Evolutionary conservation across 2,329 filamentous ascomycete species (phyloP).

Genomic region (Claviceps humidiphila): DNA sequence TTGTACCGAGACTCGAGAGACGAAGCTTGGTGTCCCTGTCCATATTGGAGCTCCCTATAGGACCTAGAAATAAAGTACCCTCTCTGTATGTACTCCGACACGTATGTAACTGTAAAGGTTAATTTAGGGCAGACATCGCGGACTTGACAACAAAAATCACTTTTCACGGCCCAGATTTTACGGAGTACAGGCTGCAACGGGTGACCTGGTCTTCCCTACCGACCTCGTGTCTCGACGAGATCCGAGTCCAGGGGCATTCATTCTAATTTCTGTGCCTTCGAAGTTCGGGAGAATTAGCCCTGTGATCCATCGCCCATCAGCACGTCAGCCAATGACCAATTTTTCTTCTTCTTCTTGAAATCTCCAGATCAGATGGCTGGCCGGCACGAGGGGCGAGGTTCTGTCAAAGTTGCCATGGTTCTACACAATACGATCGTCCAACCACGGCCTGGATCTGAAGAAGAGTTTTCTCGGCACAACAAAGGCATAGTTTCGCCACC

Average conservation of each 20-base stretch:
- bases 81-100: no score
- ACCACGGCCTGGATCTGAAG: background rate
- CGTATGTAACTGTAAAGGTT: no score
- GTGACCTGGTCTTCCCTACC: background rate
- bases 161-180: no score
- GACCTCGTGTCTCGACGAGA: no score
- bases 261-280: background rate
- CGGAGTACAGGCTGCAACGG: background rate
- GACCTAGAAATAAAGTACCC: no score
- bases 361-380: background rate
- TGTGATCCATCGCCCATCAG: background rate
- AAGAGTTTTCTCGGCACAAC: slow-evolving; percentile 1
- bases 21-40: no score
- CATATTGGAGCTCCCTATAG: no score
- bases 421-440: background rate
- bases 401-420: background rate
- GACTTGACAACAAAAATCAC: no score
- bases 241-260: no score
- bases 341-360: background rate
- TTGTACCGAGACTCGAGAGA: no score
- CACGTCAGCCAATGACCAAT: background rate
- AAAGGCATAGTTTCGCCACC: background rate
- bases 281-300: slow-evolving; percentile 7
- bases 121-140: no score
- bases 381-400: background rate